A percentile compares a stretch with the other conserved stretches of the same genome.
phyloP scores from a whole-genome alignment of 2,329 filamentous ascomycete species.

The Ramularia endophylla region DNA sequence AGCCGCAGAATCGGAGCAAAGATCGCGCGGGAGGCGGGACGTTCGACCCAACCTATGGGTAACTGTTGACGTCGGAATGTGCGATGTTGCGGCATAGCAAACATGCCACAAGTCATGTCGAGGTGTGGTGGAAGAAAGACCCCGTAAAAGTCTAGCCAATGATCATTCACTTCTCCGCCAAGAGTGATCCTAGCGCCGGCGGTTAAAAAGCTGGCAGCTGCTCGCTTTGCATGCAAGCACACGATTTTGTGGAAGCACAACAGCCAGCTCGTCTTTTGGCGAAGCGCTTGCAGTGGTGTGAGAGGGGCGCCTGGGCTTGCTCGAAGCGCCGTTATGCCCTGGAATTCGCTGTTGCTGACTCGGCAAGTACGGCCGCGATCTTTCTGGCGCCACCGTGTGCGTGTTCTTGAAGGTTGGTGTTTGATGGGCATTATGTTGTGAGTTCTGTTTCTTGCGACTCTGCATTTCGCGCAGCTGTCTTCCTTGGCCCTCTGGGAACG shows the following conservation, averaged over 20 bases:
- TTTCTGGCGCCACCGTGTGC: slow-evolving; percentile 9
- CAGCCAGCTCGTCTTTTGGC: slow-evolving; percentile 8
- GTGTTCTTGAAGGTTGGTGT: slow-evolving; percentile 10
- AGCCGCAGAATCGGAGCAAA: too few species aligned
- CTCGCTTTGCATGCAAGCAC: slow-evolving; percentile 15
- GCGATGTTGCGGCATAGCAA: too few species aligned
- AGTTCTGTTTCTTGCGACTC: not conserved
- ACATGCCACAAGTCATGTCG: too few species aligned
- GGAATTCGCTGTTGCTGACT: not conserved
- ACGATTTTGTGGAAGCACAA: slow-evolving; percentile 10
- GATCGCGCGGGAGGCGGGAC: too few species aligned
- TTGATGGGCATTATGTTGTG: slow-evolving; percentile 2
- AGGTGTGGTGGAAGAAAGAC: too few species aligned
- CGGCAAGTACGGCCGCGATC: not conserved
- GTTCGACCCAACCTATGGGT: too few species aligned
- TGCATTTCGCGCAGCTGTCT: too few species aligned
- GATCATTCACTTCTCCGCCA: slow-evolving; percentile 9
- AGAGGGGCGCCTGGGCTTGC: slow-evolving; percentile 11
- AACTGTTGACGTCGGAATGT: too few species aligned
- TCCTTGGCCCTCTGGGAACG: too few species aligned
- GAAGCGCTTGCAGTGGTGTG: slow-evolving; percentile 8
- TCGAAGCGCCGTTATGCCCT: too few species aligned
- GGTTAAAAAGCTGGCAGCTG: slow-evolving; percentile 12
- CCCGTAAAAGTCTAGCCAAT: slow-evolving; percentile 4
- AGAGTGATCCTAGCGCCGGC: slow-evolving; percentile 15